Evolutionary conservation across 768 basidiomycete genomes (phyloP).

Genomic region (Rhizopogon vinicolor): DNA sequence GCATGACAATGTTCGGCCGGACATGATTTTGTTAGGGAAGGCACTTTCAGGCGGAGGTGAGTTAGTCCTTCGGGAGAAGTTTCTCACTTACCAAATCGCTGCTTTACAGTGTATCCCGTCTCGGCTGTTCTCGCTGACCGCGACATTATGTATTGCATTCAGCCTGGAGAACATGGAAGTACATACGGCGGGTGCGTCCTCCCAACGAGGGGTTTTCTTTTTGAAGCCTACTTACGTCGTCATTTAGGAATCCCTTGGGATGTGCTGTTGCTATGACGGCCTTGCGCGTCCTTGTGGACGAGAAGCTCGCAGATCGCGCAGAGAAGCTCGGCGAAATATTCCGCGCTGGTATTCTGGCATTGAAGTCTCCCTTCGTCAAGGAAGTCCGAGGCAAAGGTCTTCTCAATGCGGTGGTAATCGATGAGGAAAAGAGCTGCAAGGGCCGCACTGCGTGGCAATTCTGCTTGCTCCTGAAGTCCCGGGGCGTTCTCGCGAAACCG

Average conservation of each 20-base stretch:
- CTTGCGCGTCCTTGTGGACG: conserved; percentile 84
- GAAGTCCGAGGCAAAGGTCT: conserved; percentile 84
- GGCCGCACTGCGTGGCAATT: conserved; percentile 94
- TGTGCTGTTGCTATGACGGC: conserved; percentile 96
- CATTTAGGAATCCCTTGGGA: conserved; percentile 79
- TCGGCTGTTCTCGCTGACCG: conserved; percentile 90
- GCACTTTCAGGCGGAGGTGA: conserved; percentile 92
- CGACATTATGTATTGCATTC: conserved; percentile 92
- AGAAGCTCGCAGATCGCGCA: conserved; percentile 81
- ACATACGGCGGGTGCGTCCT: conserved; percentile 85
- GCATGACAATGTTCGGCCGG: conserved; percentile 84
- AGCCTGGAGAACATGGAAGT: conserved; percentile 93
- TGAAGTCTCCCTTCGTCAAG: conserved; percentile 69
- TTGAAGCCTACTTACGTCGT: background rate
- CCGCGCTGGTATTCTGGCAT: conserved; percentile 53
- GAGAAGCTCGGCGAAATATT: conserved; percentile 76
- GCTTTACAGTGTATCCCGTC: conserved; percentile 79
- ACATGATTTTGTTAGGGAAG: conserved; percentile 91
- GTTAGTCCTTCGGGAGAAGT: conserved; percentile 20
- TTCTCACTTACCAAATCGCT: conserved; percentile 5
- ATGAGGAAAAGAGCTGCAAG: conserved; percentile 72
- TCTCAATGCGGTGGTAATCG: conserved; percentile 91
- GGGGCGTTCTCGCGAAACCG: conserved; percentile 92
- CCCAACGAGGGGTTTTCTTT: background rate
- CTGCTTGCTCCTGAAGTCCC: conserved; percentile 86